phyloP scores from a whole-genome alignment of 106 monocot species.

The Dendrobium chrysotoxum region DNA sequence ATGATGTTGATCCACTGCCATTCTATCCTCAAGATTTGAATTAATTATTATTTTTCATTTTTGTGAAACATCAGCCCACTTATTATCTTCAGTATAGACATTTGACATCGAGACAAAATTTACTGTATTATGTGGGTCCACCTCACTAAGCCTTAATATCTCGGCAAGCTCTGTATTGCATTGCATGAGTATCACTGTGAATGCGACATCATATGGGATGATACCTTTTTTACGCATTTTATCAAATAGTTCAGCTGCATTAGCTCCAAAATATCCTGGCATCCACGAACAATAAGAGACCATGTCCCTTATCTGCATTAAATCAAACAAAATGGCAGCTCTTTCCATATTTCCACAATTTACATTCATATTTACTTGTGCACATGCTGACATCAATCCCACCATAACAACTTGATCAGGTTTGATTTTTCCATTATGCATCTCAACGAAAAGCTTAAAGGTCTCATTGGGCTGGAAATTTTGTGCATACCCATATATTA shows the following conservation, averaged over 20 bases:
- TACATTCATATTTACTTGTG: constrained; percentile 74
- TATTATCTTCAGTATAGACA: constrained; percentile 52
- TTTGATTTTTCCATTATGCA: constrained; percentile 24
- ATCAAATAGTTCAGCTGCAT: constrained; percentile 49
- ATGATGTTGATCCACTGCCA: too few species aligned
- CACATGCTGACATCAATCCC: constrained; percentile 65
- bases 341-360: constrained; percentile 79
- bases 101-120: constrained; percentile 74
- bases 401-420: constrained; percentile 62
- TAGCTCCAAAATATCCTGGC: constrained; percentile 56
- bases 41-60: constrained; percentile 43
- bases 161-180: constrained; percentile 43
- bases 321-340: constrained; percentile 46
- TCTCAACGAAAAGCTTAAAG: constrained; percentile 52
- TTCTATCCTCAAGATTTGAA: too few species aligned
- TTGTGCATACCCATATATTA: constrained; percentile 68
- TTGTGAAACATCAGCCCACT: constrained; percentile 54
- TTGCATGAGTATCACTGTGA: constrained; percentile 57
- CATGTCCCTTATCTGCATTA: constrained; percentile 40
- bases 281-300: constrained; percentile 66
- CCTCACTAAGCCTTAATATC: constrained; percentile 30
- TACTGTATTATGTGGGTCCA: constrained; percentile 58
- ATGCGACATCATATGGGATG: constrained; percentile 40
- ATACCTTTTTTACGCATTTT: constrained; percentile 50
- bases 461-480: constrained; percentile 49